A percentile compares a stretch with the other conserved stretches of the same genome.
Conservation (phyloP, 73 alveolate genomes). For the Stentor roeselii region DNA sequence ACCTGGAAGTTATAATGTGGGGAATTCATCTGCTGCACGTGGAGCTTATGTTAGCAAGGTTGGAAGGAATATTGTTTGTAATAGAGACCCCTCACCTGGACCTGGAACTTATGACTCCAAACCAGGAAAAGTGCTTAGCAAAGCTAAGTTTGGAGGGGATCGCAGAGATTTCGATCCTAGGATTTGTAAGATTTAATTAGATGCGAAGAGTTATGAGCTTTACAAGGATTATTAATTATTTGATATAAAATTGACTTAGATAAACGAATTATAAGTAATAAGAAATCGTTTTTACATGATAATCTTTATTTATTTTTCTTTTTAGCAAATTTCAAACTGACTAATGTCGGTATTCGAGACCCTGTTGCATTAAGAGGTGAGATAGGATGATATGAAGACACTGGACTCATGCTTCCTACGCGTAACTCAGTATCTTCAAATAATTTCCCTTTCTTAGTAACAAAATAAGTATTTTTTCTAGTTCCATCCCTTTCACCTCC, state of each 20-base stretch:
- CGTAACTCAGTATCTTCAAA: background rate
- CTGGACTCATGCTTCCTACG: constrained; percentile 1
- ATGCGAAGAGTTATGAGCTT: constrained; percentile 2
- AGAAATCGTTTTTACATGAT: too few relatives aligned
- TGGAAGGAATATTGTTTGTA: background rate
- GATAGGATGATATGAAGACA: background rate
- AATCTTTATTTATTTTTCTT: background rate
- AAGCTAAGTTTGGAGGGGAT: background rate
- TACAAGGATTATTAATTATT: background rate
- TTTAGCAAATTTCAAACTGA: background rate
- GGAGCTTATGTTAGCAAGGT: background rate
- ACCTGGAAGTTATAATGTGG: background rate
- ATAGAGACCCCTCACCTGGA: background rate
- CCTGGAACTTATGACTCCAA: constrained; percentile 7
- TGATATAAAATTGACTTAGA: background rate
- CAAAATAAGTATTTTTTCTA: background rate
- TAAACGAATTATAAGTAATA: too few relatives aligned
- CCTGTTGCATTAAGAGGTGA: background rate
- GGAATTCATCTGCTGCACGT: background rate
- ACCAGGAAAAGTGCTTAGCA: background rate
- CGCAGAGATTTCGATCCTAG: background rate
- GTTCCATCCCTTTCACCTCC: constrained; percentile 10
- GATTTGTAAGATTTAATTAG: background rate
- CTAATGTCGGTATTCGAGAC: background rate
- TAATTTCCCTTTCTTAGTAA: background rate